Evolutionary conservation across 108 stramenopile genomes (phyloP).

Genomic region (Cyclotella cryptica): DNA sequence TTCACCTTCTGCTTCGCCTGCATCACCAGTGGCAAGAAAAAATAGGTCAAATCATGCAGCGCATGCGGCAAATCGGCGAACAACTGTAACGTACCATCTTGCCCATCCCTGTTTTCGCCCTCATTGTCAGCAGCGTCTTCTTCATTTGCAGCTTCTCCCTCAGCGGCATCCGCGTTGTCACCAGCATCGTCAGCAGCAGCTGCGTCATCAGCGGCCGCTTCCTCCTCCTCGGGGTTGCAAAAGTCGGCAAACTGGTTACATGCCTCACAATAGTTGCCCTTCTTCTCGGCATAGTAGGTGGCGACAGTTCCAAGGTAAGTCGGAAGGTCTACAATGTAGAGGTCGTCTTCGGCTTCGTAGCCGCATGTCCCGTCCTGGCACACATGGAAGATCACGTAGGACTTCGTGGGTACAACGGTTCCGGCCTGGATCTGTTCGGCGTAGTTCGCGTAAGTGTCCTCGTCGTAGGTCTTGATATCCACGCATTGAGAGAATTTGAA

Average conservation of each 20-base stretch:
- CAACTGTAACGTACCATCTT: not conserved
- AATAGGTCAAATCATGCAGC: no score
- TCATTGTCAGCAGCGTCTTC: not conserved
- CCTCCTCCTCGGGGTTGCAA: not conserved
- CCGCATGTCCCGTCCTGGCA: slow-evolving; percentile 27
- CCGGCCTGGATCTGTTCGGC: slow-evolving; percentile 19
- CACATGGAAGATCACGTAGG: slow-evolving; percentile 36
- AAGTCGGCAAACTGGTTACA: slow-evolving; percentile 29
- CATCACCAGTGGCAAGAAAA: not conserved
- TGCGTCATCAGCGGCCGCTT: slow-evolving; percentile 13
- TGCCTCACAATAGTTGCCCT: slow-evolving; percentile 48
- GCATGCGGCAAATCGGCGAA: no score
- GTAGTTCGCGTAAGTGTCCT: slow-evolving; percentile 22
- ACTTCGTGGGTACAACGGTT: slow-evolving; percentile 25
- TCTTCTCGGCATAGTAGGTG: slow-evolving; percentile 44
- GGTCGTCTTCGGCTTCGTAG: slow-evolving; percentile 36
- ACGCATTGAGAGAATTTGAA: slow-evolving; percentile 41
- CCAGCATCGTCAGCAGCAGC: slow-evolving; percentile 8
- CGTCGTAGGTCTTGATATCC: slow-evolving; percentile 29
- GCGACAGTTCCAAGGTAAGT: slow-evolving; percentile 48
- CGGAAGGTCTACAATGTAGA: slow-evolving; percentile 52
- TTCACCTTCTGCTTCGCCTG: not conserved
- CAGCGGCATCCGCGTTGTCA: slow-evolving; percentile 4
- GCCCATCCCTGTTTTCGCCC: not conserved
- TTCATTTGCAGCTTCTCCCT: not conserved